Evolutionary conservation across 192 early-diverging fungal genomes (phyloP), one percentile per base, ranked within the genome.

Genomic region (Radiomyces spectabilis): DNA sequence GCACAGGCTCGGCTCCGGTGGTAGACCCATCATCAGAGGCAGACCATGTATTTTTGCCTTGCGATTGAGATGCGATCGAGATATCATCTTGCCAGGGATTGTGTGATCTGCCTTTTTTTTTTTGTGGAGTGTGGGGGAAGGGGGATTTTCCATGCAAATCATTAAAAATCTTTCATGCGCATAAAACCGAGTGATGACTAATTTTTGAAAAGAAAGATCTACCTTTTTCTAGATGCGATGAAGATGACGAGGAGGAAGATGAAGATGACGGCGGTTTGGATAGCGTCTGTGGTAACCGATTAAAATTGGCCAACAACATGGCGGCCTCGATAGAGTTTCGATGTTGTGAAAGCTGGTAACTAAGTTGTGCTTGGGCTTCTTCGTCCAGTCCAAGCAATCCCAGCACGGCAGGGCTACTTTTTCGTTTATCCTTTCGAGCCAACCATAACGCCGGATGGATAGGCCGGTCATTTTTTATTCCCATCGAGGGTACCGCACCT

Each of bases 241-340:
- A 50, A 27, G 38, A n/a, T n/a, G 52, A 15, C 19, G 45, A 48
- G 26, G 27, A 29, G 15, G 19, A 31, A 3, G 38, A 4, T 40
- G 52, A 53, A 27, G 51, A 41, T 1, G 61, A 34, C 18, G 43
- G 42, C 3, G 51, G 19, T n/a, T n/a, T n/a, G n/a, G n/a, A n/a
- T n/a, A n/a, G n/a, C n/a, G n/a, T n/a, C n/a, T n/a, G n/a, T n/a
- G n/a, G n/a, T n/a, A n/a, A n/a, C 6, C 44, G 51, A 39, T 59
- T 59, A n/a, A 66, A 66, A 13, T 59, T 66, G 1, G 64, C 64
- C 13, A 66, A 42, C 3, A 66, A 33, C 64, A 66, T 66, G 27
- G 64, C 64, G 19, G 64, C 64, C 60, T 66, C 64, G 55, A 66
- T 66, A 12, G 64, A 66, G 26, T 66, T 66, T 33, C 64, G 46